These are phyloP conservation scores for Exophiala calicioides DNA, from an alignment of 2,329 filamentous ascomycete genomes.

Conservation along the genomic window DNA sequence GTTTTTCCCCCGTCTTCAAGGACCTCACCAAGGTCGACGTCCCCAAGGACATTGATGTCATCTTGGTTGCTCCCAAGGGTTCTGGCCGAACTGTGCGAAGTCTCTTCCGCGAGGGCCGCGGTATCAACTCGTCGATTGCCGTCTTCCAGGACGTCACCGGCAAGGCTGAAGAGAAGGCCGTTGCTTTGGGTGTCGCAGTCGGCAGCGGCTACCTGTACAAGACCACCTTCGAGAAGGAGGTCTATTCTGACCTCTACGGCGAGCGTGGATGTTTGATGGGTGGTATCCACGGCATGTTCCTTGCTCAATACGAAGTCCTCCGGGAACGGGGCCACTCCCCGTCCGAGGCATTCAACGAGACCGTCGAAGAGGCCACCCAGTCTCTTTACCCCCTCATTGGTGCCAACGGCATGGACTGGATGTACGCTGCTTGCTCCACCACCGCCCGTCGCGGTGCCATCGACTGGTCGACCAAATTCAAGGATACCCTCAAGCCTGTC, in stretches of 20 bases:
- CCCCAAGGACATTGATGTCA: conserved; percentile 93
- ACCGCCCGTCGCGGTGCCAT: conserved; percentile 97
- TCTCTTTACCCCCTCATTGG: conserved; percentile 97
- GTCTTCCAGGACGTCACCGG: conserved; percentile 98
- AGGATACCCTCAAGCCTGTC: conserved; percentile 96
- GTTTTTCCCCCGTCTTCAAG: conserved; percentile 99
- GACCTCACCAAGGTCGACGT: conserved; percentile 98
- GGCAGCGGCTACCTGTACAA: conserved; percentile 99
- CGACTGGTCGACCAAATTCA: conserved; percentile 97
- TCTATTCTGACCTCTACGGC: conserved; percentile 99
- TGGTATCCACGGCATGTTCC: conserved; percentile 99
- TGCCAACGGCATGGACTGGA: conserved; percentile 99
- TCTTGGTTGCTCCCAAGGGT: conserved; percentile 98
- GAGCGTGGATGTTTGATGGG: conserved; percentile 99
- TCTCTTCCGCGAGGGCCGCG: conserved; percentile 98
- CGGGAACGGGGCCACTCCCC: conserved; percentile 97
- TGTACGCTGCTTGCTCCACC: conserved; percentile 99
- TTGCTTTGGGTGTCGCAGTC: conserved; percentile 94
- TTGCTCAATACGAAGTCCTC: conserved; percentile 99
- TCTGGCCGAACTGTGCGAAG: conserved; percentile 97
- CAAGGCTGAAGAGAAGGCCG: conserved; percentile 96
- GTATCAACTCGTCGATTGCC: conserved; percentile 99
- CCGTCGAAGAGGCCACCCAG: conserved; percentile 98
- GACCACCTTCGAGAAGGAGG: conserved; percentile 99
- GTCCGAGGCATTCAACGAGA: conserved; percentile 99